These are phyloP conservation scores for Sinapis alba DNA, from an alignment of 441 rosid species.

Conservation along the genomic window DNA sequence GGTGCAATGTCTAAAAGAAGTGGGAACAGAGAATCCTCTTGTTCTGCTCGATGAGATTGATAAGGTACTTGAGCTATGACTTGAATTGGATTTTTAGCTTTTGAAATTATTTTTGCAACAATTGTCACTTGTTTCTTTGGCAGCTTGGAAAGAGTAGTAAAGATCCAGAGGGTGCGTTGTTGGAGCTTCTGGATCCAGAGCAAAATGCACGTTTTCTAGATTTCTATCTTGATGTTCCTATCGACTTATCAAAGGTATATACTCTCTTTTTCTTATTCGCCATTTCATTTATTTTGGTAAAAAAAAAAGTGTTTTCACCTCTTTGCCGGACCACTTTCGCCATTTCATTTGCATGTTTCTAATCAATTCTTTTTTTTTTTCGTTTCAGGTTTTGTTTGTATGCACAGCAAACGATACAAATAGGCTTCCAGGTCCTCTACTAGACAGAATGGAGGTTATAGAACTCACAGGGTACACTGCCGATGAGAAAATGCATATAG, in stretches of 20 bases:
- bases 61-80: not conserved
- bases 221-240: not conserved
- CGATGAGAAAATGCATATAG: not conserved
- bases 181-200: not conserved
- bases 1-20: not conserved
- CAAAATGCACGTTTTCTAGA: not conserved
- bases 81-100: not conserved
- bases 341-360: not conserved
- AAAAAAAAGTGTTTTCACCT: too few species aligned
- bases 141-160: not conserved
- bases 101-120: not conserved
- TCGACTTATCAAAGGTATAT: not conserved
- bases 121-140: not conserved
- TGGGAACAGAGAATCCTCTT: conserved; percentile 5
- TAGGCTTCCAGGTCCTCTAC: not conserved
- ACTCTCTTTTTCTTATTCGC: not conserved
- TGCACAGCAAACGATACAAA: not conserved
- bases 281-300: too few species aligned
- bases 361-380: not conserved
- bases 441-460: not conserved
- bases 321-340: too few species aligned
- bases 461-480: not conserved
- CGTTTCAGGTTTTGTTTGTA: not conserved
- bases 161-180: conserved; percentile 6
- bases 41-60: conserved; percentile 2